These are phyloP conservation scores for Geranium brycei DNA, from an alignment of 345 rosid genomes.

Conservation along the genomic window DNA sequence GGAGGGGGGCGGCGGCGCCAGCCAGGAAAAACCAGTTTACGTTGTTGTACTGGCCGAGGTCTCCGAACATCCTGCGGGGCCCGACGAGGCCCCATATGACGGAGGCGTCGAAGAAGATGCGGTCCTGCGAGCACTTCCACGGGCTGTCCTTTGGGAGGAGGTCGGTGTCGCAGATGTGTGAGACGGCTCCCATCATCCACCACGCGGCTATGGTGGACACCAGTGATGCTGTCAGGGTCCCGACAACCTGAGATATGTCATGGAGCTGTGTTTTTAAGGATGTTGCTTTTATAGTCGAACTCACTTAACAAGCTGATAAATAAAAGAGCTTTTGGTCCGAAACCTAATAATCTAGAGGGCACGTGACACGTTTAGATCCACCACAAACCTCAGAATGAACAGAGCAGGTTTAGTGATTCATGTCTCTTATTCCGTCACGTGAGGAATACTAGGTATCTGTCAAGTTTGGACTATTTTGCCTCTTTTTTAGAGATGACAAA, in stretches of 20 bases:
- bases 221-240: slow-evolving; percentile 42
- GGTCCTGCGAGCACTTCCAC: slow-evolving; percentile 68
- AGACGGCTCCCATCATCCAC: slow-evolving; percentile 65
- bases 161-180: slow-evolving; percentile 49
- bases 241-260: slow-evolving; percentile 40
- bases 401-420: no score
- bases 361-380: no score
- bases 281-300: no score
- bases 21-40: slow-evolving; percentile 63
- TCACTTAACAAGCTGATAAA: no score
- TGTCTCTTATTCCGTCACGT: no score
- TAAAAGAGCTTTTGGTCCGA: no score
- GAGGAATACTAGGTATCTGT: no score
- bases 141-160: slow-evolving; percentile 45
- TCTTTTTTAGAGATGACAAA: no score
- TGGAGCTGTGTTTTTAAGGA: no score
- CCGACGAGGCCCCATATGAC: slow-evolving; percentile 89
- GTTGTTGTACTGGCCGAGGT: slow-evolving; percentile 44
- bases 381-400: no score
- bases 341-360: no score
- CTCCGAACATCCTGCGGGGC: slow-evolving; percentile 64
- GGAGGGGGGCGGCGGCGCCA: slow-evolving; percentile 50
- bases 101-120: slow-evolving; percentile 58
- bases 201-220: slow-evolving; percentile 60
- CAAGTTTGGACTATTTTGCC: no score